A percentile compares a stretch with the other conserved stretches of the same genome.
phyloP scores from a whole-genome alignment of 2,329 filamentous ascomycete species.

The Aspergillus japonicus region DNA sequence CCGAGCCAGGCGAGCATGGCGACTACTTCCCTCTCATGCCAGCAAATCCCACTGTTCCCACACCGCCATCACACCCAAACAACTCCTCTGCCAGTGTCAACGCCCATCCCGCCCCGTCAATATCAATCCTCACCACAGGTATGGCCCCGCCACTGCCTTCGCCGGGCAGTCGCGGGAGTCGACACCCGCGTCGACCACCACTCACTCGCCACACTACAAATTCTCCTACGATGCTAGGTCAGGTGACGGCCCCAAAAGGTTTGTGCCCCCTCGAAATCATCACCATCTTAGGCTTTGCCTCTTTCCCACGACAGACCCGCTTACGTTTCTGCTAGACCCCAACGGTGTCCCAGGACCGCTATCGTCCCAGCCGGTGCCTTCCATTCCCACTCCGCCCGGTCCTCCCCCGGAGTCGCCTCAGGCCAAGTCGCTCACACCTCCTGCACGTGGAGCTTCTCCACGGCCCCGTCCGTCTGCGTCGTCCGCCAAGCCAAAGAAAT shows the following conservation, averaged over 20 bases:
- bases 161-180: constrained; percentile 64
- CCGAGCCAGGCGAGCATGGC: constrained; percentile 67
- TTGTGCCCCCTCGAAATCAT: constrained; percentile 29
- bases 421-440: constrained; percentile 35
- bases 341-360: constrained; percentile 25
- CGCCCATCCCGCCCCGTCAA: constrained; percentile 59
- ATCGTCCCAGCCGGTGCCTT: constrained; percentile 28
- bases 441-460: constrained; percentile 49
- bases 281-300: constrained; percentile 3
- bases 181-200: constrained; percentile 57
- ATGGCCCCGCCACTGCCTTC: constrained; percentile 79
- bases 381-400: constrained; percentile 35
- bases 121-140: constrained; percentile 76
- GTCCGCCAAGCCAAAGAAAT: constrained; percentile 35
- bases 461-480: constrained; percentile 35
- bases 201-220: constrained; percentile 72
- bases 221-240: constrained; percentile 69
- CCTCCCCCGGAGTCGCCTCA: constrained; percentile 39
- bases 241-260: constrained; percentile 46
- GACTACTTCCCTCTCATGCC: constrained; percentile 82
- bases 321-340: constrained; percentile 25
- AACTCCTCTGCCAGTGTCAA: constrained; percentile 44
- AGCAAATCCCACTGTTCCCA: constrained; percentile 38
- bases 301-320: neutral
- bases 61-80: constrained; percentile 44